Evolutionary conservation across 1,284 basidiomycete genomes (phyloP), one percentile per base, ranked within the genome.

Genomic region (Singerocomus inundabilis): DNA sequence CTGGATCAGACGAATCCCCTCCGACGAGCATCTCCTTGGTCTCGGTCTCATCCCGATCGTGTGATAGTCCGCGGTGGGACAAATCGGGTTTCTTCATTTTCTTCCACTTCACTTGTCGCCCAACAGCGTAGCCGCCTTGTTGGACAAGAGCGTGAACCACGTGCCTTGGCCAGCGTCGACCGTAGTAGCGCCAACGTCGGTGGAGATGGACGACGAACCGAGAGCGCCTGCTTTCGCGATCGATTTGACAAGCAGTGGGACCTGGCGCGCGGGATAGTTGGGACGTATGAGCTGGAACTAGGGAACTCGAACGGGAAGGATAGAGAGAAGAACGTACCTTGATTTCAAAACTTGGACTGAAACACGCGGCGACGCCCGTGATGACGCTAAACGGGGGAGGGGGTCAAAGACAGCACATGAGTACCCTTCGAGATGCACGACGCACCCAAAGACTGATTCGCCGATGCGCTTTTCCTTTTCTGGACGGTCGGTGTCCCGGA

Each of bases 401-500:
- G 30, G 31, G n/a, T n/a, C n/a, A n/a, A n/a, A n/a, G n/a, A n/a
- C n/a, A n/a, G n/a, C n/a, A n/a, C n/a, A n/a, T n/a, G n/a, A n/a
- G n/a, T n/a, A n/a, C n/a, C 32, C 7, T 8, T 35, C 10, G 13
- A n/a, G 15, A 13, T 18, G 13, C 26, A n/a, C 1, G 11, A 60
- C 78, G 43, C 55, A 83, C 81, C 64, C 61, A 3, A 68, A 38
- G 6, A 79, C 50, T 1, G 49, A 62, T 57, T 85, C 83, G 0
- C 51, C 56, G 0, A 74, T 12, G 13, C 80, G 68, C n/a, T n/a
- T n/a, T n/a, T n/a, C n/a, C 1, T 37, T 32, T 3, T 81, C 73
- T 2, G 61, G 24, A 7, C 80, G 67, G 11, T 74, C 53, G 0
- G 74, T 67, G 0, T 77, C 73, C 8, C 66, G 69, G 5, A 91